Evolutionary conservation across 2,329 filamentous ascomycete genomes (phyloP), one percentile per base, ranked within the genome.

Genomic region (Aureobasidium mangrovei): DNA sequence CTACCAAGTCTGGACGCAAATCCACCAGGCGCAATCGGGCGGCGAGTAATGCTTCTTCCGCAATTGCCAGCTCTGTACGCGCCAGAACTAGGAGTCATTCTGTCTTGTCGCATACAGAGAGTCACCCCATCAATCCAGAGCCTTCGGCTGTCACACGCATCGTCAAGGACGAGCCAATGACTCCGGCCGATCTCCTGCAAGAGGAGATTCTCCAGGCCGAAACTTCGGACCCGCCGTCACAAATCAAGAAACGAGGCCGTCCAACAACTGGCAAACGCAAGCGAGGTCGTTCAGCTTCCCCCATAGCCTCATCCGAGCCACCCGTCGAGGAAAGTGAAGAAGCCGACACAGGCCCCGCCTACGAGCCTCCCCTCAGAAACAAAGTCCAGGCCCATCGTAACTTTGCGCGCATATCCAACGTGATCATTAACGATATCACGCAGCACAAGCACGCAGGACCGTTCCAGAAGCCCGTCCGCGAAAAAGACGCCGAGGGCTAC

Each of bases 361-460:
- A 52, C 9, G 36, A 33, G 8, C 60, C 60, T 31, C 56, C 64
- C 9, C 59, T 61, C 12, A 60, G 62, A 26, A 66, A 61, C 38
- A 65, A 65, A 27, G 68, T 78, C 12, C 61, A 72, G 7, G 75
- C 72, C 5, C 70, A 69, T 6, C 72, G 75, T 24, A 75, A 77
- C 57, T 77, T 79, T 58, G 66, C 67, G 29, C 72, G 73, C 51
- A 74, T 73, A 59, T 72, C 71, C 8, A 63, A 69, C 10, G 70
- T 75, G 1, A 69, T 79, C 48, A 74, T 78, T 69, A 73, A 77
- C 58, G 74, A 77, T 55, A 75, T 79, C 52, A 63, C 64, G 4
- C 72, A 72, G 10, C 75, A 79, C 64, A 77, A 77, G 60, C 72
- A 78, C 56, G 76, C 74, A 8, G 71, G 72, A 0, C 71, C 74